A percentile compares a stretch with the other conserved stretches of the same genome.
Conservation (phyloP, 352 stramenopile species). For the Phytopythium montanum region DNA sequence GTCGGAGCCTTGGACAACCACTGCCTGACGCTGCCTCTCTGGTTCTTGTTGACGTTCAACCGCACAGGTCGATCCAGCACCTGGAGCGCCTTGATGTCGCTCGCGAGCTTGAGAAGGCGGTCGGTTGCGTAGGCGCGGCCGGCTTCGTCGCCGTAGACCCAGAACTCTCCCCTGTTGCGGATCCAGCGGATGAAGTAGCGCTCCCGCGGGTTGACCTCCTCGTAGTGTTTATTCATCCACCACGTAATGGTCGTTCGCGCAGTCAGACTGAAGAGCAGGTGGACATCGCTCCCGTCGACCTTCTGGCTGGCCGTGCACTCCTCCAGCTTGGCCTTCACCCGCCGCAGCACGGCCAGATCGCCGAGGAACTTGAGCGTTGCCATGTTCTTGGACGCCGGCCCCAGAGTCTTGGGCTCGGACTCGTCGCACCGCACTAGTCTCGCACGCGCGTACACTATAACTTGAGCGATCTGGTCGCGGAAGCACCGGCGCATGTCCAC, state of each 20-base stretch:
- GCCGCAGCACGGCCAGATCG: slow-evolving; percentile 8
- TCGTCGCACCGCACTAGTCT: background rate
- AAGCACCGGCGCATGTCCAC: slow-evolving; percentile 13
- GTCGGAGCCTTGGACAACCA: background rate
- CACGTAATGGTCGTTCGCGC: background rate
- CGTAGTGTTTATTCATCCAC: background rate
- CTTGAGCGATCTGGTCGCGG: background rate
- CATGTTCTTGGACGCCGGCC: slow-evolving; percentile 15
- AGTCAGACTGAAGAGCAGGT: background rate
- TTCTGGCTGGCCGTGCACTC: slow-evolving; percentile 10
- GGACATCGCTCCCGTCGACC: slow-evolving; percentile 4
- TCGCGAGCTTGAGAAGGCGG: background rate
- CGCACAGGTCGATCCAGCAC: background rate
- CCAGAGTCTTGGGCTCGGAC: slow-evolving; percentile 5
- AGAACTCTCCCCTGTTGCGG: slow-evolving; percentile 15
- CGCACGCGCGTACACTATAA: background rate
- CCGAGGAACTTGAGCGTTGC: slow-evolving; percentile 21
- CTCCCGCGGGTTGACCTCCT: background rate
- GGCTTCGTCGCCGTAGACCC: slow-evolving; percentile 14
- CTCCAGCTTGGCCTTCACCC: slow-evolving; percentile 15
- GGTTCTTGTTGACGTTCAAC: background rate
- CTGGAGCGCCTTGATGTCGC: background rate
- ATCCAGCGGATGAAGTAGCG: slow-evolving; percentile 20
- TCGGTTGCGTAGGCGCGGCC: background rate
- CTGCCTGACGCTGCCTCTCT: background rate